Conservation (phyloP, 768 basidiomycete genomes). For the Xerocomellus dryophilus region DNA sequence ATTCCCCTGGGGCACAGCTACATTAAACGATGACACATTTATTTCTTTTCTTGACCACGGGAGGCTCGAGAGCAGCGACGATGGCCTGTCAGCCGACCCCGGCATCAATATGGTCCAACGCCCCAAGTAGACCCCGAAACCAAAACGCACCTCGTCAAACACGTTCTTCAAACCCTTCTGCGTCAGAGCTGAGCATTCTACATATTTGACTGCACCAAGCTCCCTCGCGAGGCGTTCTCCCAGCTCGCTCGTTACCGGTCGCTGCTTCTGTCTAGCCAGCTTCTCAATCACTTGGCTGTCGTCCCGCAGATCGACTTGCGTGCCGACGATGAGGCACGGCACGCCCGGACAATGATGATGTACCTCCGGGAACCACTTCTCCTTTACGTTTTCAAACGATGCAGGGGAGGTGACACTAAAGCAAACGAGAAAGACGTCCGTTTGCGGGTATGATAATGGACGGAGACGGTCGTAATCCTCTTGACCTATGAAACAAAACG, state of each 20-base stretch:
- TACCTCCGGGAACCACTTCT: conserved; percentile 99
- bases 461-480: conserved; percentile 99
- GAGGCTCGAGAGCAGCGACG: conserved; percentile 97
- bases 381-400: conserved; percentile 99
- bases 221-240: conserved; percentile 96
- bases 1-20: conserved; percentile 27
- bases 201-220: conserved; percentile 97
- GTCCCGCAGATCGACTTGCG: conserved; percentile 95
- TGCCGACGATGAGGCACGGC: conserved; percentile 98
- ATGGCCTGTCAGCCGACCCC: conserved; percentile 59
- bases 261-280: conserved; percentile 92
- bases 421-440: conserved; percentile 98
- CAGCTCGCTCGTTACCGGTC: conserved; percentile 81
- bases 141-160: conserved; percentile 87
- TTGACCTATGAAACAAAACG: conserved; percentile 60
- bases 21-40: conserved; percentile 85
- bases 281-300: conserved; percentile 93
- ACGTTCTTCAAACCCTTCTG: conserved; percentile 99
- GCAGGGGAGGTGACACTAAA: conserved; percentile 99
- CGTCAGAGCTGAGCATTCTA: conserved; percentile 98
- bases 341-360: conserved; percentile 99
- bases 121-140: background rate
- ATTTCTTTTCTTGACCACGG: conserved; percentile 76
- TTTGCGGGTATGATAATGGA: conserved; percentile 98
- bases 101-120: conserved; percentile 7